These are phyloP conservation scores for Rachicladosporium sp. DNA, from an alignment of 2,329 filamentous ascomycete genomes.

Conservation along the genomic window DNA sequence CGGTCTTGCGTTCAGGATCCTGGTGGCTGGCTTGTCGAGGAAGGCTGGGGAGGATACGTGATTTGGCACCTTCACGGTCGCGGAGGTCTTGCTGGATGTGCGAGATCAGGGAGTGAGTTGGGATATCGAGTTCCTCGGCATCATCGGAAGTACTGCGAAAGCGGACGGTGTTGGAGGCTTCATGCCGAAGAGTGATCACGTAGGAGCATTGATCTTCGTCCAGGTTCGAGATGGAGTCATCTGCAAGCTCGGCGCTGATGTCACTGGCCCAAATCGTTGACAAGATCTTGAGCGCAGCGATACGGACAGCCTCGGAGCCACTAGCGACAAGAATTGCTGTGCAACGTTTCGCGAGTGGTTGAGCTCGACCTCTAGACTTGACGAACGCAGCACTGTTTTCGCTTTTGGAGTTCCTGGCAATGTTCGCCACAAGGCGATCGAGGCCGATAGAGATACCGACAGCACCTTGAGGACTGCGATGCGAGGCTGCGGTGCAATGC, in stretches of 20 bases:
- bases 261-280: slow-evolving; percentile 69
- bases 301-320: slow-evolving; percentile 62
- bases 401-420: slow-evolving; percentile 28
- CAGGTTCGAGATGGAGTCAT: slow-evolving; percentile 35
- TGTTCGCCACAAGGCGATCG: slow-evolving; percentile 61
- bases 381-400: slow-evolving; percentile 1
- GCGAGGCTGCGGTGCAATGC: slow-evolving; percentile 56
- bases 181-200: slow-evolving; percentile 79
- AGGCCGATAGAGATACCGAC: slow-evolving; percentile 88
- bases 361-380: neutral
- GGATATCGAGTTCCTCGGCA: slow-evolving; percentile 58
- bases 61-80: slow-evolving; percentile 51
- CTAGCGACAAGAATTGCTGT: slow-evolving; percentile 86
- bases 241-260: slow-evolving; percentile 78
- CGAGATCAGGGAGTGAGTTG: slow-evolving; percentile 56
- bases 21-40: slow-evolving; percentile 28
- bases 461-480: slow-evolving; percentile 37
- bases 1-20: slow-evolving; percentile 30
- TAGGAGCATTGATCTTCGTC: slow-evolving; percentile 46
- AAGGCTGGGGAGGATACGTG: slow-evolving; percentile 21
- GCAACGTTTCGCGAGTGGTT: slow-evolving; percentile 35
- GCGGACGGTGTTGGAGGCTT: slow-evolving; percentile 40
- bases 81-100: slow-evolving; percentile 76
- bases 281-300: slow-evolving; percentile 63
- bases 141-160: slow-evolving; percentile 43